These are phyloP conservation scores for Russula brevipes DNA, from an alignment of 768 basidiomycete genomes.

Conservation along the genomic window DNA sequence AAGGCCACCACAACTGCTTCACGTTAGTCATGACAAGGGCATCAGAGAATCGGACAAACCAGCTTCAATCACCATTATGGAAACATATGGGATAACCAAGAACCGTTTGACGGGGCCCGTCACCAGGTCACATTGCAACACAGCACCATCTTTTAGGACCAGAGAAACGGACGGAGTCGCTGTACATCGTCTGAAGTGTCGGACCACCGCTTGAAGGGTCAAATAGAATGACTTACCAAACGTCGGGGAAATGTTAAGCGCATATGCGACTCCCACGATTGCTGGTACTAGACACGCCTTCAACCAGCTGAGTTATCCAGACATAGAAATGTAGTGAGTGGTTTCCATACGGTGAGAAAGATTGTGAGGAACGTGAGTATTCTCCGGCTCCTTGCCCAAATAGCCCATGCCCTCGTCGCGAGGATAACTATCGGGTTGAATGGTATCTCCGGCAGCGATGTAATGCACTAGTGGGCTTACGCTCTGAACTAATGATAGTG, in stretches of 20 bases:
- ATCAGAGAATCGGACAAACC: too few species aligned
- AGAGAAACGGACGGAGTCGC: too few species aligned
- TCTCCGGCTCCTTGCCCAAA: conserved; percentile 27
- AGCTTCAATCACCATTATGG: too few species aligned
- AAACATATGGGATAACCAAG: too few species aligned
- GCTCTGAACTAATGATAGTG: conserved; percentile 5
- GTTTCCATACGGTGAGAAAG: background rate
- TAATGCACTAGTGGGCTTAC: background rate
- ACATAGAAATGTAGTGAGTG: background rate
- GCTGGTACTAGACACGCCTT: conserved; percentile 7
- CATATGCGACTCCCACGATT: background rate
- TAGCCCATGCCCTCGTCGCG: conserved; percentile 30
- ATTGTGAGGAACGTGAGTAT: conserved; percentile 11
- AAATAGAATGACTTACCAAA: background rate
- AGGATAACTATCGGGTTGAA: conserved; percentile 23
- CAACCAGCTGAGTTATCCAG: background rate
- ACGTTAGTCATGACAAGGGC: too few species aligned
- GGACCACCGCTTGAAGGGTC: too few species aligned
- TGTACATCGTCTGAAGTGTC: too few species aligned
- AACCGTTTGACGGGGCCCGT: too few species aligned
- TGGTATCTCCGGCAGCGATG: background rate
- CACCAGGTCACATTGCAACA: background rate
- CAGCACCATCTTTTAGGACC: too few species aligned
- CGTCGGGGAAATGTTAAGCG: background rate
- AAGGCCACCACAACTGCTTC: too few species aligned